Percentiles rank a stretch among this genome's conserved stretches.
Conservation (phyloP, 306 rosid genomes). For the Medicago lupulina region DNA sequence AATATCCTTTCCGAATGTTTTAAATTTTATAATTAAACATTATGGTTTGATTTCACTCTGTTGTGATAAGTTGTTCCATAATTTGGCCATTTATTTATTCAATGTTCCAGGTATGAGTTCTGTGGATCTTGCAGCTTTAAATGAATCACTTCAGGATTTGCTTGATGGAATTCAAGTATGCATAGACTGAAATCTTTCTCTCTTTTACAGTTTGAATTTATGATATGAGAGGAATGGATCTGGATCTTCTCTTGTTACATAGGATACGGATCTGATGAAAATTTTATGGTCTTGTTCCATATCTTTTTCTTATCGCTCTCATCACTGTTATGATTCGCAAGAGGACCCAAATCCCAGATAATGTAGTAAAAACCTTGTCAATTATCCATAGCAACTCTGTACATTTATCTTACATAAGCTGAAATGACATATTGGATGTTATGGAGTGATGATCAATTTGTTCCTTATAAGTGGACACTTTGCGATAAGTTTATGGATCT, state of each 20-base stretch:
- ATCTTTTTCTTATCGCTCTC: neutral
- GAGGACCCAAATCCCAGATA: neutral
- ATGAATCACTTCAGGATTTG: slow-evolving; percentile 87
- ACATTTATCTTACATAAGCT: neutral
- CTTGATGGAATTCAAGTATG: slow-evolving; percentile 95
- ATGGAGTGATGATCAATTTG: neutral
- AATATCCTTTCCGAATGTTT: slow-evolving; percentile 7
- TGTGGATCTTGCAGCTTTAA: slow-evolving; percentile 77
- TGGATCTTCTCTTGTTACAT: slow-evolving; percentile 36
- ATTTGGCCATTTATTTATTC: slow-evolving; percentile 35
- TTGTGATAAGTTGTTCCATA: slow-evolving; percentile 39
- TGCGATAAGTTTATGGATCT: neutral
- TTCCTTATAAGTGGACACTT: neutral
- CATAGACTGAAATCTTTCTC: slow-evolving; percentile 25
- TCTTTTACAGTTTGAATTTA: slow-evolving; percentile 8
- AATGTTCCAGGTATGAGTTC: slow-evolving; percentile 60
- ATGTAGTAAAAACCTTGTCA: neutral
- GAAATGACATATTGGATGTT: neutral
- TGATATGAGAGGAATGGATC: slow-evolving; percentile 33
- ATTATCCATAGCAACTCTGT: neutral
- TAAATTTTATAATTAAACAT: neutral
- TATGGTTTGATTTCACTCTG: slow-evolving; percentile 28
- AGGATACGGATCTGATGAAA: slow-evolving; percentile 4
- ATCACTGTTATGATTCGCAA: neutral
- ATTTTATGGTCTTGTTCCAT: neutral